Evolutionary conservation across 2,329 filamentous ascomycete species (phyloP).

Genomic region (Fusarium redolens): DNA sequence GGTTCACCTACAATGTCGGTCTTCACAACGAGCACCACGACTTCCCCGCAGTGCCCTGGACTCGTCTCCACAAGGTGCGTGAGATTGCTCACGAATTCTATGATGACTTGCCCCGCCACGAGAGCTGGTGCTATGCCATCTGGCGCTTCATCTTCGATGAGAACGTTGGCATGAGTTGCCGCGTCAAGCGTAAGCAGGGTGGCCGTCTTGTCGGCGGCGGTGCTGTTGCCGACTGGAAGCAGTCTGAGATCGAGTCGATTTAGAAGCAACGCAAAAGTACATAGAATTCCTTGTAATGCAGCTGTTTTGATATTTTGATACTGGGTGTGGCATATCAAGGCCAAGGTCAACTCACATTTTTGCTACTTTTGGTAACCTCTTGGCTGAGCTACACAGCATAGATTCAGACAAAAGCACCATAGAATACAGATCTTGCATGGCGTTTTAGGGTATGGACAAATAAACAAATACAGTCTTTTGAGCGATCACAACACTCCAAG

Average conservation of each 20-base stretch:
- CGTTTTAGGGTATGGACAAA: conserved; percentile 27
- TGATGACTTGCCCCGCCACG: conserved; percentile 83
- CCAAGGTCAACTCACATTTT: background rate
- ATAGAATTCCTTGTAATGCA: conserved; percentile 1
- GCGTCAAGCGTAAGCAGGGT: conserved; percentile 91
- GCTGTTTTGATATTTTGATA: conserved; percentile 3
- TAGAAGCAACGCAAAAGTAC: conserved; percentile 48
- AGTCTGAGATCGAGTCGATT: conserved; percentile 73
- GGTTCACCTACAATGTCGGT: conserved; percentile 96
- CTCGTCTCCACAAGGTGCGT: conserved; percentile 80
- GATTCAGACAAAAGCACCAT: conserved; percentile 1
- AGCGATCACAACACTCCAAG: background rate
- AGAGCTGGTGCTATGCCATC: conserved; percentile 91
- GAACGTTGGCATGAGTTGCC: conserved; percentile 88
- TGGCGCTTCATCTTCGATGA: conserved; percentile 96
- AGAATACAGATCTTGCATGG: conserved; percentile 21
- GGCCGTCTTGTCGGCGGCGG: conserved; percentile 68
- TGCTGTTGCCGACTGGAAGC: conserved; percentile 66
- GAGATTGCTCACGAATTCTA: conserved; percentile 92
- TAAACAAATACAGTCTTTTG: conserved; percentile 3
- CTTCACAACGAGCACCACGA: conserved; percentile 99
- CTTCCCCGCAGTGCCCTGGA: conserved; percentile 97
- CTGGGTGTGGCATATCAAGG: background rate
- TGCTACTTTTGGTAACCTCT: background rate
- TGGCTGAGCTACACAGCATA: background rate